Evolutionary conservation across 2,329 filamentous ascomycete genomes (phyloP), one percentile per base, ranked within the genome.

Genomic region (Pseudogymnoascus sp.): DNA sequence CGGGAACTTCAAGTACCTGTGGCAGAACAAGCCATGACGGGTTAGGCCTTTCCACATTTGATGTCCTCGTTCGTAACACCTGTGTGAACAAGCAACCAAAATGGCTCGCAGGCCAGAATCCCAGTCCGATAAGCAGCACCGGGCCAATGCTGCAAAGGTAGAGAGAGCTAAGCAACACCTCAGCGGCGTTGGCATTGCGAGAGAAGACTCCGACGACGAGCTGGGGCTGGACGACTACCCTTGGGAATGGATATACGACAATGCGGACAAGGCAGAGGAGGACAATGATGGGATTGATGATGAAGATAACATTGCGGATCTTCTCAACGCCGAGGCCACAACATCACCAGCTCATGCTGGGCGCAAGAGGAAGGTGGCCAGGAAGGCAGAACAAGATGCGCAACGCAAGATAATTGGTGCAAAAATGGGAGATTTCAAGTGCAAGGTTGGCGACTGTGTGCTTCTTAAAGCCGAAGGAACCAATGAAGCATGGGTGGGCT

Each of bases 191-290:
- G 64, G 61, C 14, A 19, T 61, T 23, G 6, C 61, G 8, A 63
- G 89, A 69, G 90, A 94, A 65, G 89, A 96, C 72, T 95, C 91
- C 0, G 92, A 96, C 73, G 92, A 96, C 74, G 93, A 96, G 73
- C 83, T 95, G 23, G 88, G 86, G 28, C 79, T 82, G 36, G 86
- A 90, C 59, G 89, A 91, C 69, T 77, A 82, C 52, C 84, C 87
- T 0, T 94, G 90, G 90, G 83, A 91, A 76, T 93, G 89, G 89
- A 82, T 93, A 49, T 92, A 93, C 74, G 80, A 79, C 72, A 64
- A 8, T 38, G 58, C 35, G 28, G 38, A 5, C 52, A 66, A 59
- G 61, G 64, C 62, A 30, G 64, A 52, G 22, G 65, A 66, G 3
- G 35, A 39, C 25, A 55, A 55, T 41, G 58, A 62, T 23, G 36